Conservation (phyloP, 2,329 filamentous ascomycete genomes). For the Alternaria postmessia region DNA sequence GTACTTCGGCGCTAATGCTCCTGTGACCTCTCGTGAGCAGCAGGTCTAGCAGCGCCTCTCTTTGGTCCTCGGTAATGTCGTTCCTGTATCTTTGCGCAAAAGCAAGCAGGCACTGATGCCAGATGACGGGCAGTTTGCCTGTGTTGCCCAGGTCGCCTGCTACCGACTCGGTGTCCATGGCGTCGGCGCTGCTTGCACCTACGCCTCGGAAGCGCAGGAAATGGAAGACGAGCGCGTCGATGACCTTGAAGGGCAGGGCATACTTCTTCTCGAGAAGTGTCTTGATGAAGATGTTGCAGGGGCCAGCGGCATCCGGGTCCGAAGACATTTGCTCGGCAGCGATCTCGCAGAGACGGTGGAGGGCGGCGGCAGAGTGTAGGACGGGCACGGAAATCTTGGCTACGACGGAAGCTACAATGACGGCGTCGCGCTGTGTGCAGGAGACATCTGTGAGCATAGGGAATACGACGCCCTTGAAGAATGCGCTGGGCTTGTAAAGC, state of each 20-base stretch:
- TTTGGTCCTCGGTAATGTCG: conserved; percentile 93
- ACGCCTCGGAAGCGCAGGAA: conserved; percentile 86
- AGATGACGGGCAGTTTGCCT: conserved; percentile 83
- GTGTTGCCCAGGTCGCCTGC: conserved; percentile 56
- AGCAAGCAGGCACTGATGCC: conserved; percentile 91
- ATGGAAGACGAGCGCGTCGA: conserved; percentile 95
- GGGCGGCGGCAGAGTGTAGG: conserved; percentile 87
- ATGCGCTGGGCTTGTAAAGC: conserved; percentile 91
- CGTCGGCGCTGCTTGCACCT: conserved; percentile 67
- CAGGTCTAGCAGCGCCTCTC: conserved; percentile 88
- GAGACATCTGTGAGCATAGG: conserved; percentile 83
- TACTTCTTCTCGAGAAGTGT: conserved; percentile 96
- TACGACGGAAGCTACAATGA: conserved; percentile 88
- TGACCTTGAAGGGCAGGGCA: conserved; percentile 90
- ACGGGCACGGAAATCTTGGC: conserved; percentile 87
- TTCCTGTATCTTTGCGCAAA: conserved; percentile 96
- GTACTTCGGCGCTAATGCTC: conserved; percentile 88
- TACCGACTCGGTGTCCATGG: conserved; percentile 55
- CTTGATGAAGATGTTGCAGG: conserved; percentile 95
- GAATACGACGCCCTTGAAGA: conserved; percentile 96
- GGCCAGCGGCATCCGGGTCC: conserved; percentile 84
- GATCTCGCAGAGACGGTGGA: conserved; percentile 93
- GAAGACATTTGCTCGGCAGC: conserved; percentile 86
- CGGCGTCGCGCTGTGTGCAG: conserved; percentile 91
- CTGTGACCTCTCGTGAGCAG: conserved; percentile 84